Evolutionary conservation across 495 filamentous ascomycete species (phyloP).

Genomic region (Chaetomidium leptoderma): DNA sequence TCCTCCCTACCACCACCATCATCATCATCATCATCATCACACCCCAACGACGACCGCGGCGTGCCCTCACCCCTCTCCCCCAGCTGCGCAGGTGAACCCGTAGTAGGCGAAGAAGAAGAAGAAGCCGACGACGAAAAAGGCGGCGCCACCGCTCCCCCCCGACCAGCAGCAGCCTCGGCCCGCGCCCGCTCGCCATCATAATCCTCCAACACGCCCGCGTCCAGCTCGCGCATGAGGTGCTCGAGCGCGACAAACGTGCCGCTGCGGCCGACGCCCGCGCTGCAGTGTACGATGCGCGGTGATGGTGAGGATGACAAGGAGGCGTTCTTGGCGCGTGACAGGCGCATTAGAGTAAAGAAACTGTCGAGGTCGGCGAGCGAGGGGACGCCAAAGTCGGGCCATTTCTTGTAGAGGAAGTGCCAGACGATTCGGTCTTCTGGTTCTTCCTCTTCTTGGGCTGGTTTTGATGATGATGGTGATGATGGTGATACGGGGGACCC

Average conservation of each 20-base stretch:
- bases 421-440: slow-evolving; percentile 51
- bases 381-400: slow-evolving; percentile 92
- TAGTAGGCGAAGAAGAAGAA: too few species aligned
- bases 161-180: neutral
- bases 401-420: slow-evolving; percentile 87
- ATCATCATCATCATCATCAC: neutral
- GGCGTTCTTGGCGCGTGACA: slow-evolving; percentile 67
- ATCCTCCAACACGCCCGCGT: slow-evolving; percentile 62
- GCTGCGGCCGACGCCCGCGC: slow-evolving; percentile 87
- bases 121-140: too few species aligned
- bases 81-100: too few species aligned
- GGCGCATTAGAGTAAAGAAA: slow-evolving; percentile 71
- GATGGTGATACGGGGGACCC: neutral
- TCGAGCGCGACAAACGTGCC: slow-evolving; percentile 96
- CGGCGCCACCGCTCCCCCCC: too few species aligned
- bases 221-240: slow-evolving; percentile 76
- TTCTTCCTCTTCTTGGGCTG: neutral
- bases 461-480: neutral
- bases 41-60: neutral
- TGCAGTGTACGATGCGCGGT: slow-evolving; percentile 91
- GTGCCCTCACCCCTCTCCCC: neutral
- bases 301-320: slow-evolving; percentile 57
- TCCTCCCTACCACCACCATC: slow-evolving; percentile 19
- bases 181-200: slow-evolving; percentile 27
- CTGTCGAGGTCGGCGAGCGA: slow-evolving; percentile 71